Conservation (phyloP, 2,329 filamentous ascomycete genomes). For the Hypocrella siamensis region DNA sequence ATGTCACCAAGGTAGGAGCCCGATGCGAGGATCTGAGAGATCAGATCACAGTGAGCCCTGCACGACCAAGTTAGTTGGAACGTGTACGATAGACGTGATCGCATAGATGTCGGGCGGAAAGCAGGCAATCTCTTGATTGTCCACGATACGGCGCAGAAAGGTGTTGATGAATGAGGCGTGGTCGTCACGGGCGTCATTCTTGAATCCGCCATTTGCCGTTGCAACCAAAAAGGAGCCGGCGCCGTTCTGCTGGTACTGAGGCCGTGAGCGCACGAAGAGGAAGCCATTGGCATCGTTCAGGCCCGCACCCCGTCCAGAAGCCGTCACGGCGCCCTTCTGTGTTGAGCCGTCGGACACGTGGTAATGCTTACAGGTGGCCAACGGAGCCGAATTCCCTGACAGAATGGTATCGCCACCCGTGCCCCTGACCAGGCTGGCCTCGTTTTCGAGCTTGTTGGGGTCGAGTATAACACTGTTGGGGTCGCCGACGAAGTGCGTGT, state of each 20-base stretch:
- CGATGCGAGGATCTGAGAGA: slow-evolving; percentile 10
- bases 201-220: not conserved
- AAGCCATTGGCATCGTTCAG: not conserved
- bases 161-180: not conserved
- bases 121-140: not conserved
- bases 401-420: not conserved
- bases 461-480: not conserved
- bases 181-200: not conserved
- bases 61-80: slow-evolving; percentile 18
- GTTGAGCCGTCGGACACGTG: not conserved
- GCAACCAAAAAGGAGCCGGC: not conserved
- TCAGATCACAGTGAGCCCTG: slow-evolving; percentile 22
- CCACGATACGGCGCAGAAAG: not conserved
- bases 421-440: not conserved
- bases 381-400: not conserved
- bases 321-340: not conserved
- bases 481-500: not conserved
- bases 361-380: not conserved
- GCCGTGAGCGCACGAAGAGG: not conserved
- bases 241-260: not conserved
- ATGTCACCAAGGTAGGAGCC: slow-evolving; percentile 7
- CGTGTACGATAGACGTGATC: slow-evolving; percentile 16
- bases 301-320: not conserved
- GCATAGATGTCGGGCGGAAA: slow-evolving; percentile 20
- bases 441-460: not conserved